Evolutionary conservation across 202 grass and related monocot genomes (phyloP).

Genomic region (Hordeum pubiflorum): DNA sequence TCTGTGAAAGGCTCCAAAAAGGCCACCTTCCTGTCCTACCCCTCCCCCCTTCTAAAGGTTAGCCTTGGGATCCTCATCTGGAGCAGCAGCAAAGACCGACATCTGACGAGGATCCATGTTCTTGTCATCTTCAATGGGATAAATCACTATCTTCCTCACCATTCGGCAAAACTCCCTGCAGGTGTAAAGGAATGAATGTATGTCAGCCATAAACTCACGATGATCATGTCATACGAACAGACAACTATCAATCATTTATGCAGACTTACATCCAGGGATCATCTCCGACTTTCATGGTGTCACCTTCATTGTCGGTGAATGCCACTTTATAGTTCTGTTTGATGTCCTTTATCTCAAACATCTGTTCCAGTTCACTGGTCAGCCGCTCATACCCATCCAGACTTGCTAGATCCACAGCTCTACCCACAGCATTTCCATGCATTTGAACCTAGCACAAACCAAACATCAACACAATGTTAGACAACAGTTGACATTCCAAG

Average conservation of each 20-base stretch:
- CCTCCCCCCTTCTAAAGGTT: slow-evolving; percentile 5
- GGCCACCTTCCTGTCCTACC: slow-evolving; percentile 27
- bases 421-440: slow-evolving; percentile 68
- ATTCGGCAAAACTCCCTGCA: slow-evolving; percentile 57
- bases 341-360: slow-evolving; percentile 64
- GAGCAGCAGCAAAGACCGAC: background rate
- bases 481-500: background rate
- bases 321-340: slow-evolving; percentile 62
- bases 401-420: slow-evolving; percentile 59
- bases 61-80: slow-evolving; percentile 13
- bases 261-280: slow-evolving; percentile 75
- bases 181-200: background rate
- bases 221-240: background rate
- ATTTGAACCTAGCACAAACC: slow-evolving; percentile 66
- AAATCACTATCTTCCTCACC: slow-evolving; percentile 64
- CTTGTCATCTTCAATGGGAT: slow-evolving; percentile 31
- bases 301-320: slow-evolving; percentile 60
- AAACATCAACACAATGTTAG: slow-evolving; percentile 10
- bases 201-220: slow-evolving; percentile 10
- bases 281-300: slow-evolving; percentile 50
- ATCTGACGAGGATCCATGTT: slow-evolving; percentile 12
- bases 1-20: slow-evolving; percentile 27
- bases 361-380: slow-evolving; percentile 53
- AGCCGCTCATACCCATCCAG: slow-evolving; percentile 54
- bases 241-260: background rate